These are phyloP conservation scores for Colletotrichum coccodes DNA, from an alignment of 2,329 filamentous ascomycete genomes.

Conservation along the genomic window DNA sequence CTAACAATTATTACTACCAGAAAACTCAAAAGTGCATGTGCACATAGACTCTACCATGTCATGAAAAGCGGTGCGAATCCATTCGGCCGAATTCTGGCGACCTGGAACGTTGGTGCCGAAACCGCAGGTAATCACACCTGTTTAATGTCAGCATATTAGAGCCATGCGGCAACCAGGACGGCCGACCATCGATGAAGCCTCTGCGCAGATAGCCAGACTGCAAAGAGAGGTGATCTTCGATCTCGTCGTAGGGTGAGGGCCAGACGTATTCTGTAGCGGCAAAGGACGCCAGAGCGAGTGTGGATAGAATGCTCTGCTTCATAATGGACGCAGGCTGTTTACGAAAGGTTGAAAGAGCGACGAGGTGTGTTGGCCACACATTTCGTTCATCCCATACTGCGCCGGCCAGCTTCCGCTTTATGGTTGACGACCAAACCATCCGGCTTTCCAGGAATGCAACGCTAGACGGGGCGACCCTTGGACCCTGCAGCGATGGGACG, in stretches of 20 bases:
- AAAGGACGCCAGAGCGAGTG: constrained; percentile 17
- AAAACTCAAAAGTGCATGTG: neutral
- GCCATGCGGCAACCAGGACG: no score
- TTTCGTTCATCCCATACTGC: neutral
- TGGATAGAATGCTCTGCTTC: constrained; percentile 18
- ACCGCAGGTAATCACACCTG: constrained; percentile 35
- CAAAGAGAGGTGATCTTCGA: constrained; percentile 31
- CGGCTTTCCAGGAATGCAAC: constrained; percentile 3
- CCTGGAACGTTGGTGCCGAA: constrained; percentile 33
- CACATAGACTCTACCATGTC: constrained; percentile 24
- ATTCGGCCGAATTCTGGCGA: constrained; percentile 39
- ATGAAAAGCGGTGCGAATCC: constrained; percentile 40
- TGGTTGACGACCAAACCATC: neutral
- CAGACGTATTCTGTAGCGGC: constrained; percentile 23
- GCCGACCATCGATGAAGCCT: constrained; percentile 29
- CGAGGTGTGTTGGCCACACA: neutral
- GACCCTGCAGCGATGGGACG: constrained; percentile 8
- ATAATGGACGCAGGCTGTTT: neutral
- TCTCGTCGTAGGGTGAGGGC: constrained; percentile 30
- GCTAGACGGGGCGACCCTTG: constrained; percentile 18
- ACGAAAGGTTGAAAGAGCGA: neutral
- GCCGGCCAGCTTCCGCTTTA: neutral
- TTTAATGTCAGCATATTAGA: neutral
- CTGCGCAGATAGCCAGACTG: constrained; percentile 28
- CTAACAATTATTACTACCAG: neutral